Conservation (phyloP, 2,329 filamentous ascomycete species). For the Ascocoryne sarcoides region DNA sequence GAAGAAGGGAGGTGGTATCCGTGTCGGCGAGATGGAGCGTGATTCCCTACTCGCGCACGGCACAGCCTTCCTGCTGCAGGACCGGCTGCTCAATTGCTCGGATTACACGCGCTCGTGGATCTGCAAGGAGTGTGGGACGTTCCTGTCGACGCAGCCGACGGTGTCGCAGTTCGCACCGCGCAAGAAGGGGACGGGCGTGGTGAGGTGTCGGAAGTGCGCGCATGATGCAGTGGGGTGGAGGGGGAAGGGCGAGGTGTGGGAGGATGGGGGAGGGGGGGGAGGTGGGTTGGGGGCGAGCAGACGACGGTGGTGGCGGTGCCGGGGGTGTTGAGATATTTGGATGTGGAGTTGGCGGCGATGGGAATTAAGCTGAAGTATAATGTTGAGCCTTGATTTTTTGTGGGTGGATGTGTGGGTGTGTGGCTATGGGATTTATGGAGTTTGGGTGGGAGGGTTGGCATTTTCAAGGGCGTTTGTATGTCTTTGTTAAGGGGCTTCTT, state of each 20-base stretch:
- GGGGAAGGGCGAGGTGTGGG: slow-evolving; percentile 72
- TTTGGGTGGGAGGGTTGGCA: no score
- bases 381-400: slow-evolving; percentile 43
- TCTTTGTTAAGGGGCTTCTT: no score
- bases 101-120: slow-evolving; percentile 88
- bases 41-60: slow-evolving; percentile 93
- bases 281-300: slow-evolving; percentile 82
- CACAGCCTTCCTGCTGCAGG: slow-evolving; percentile 87
- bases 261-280: slow-evolving; percentile 77
- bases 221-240: slow-evolving; percentile 28
- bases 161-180: slow-evolving; percentile 57
- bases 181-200: slow-evolving; percentile 57
- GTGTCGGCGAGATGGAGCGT: slow-evolving; percentile 98
- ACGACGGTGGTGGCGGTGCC: slow-evolving; percentile 89
- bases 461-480: no score
- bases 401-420: no score
- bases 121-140: slow-evolving; percentile 81
- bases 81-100: slow-evolving; percentile 93
- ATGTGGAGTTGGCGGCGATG: slow-evolving; percentile 95
- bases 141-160: slow-evolving; percentile 77
- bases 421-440: no score
- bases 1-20: slow-evolving; percentile 94
- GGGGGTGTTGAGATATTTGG: slow-evolving; percentile 83
- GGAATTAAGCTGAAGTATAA: slow-evolving; percentile 91
- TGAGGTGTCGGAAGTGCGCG: slow-evolving; percentile 75